Base-by-base conservation (phyloP, 768 basidiomycete species). In the Leucocoprinus sp. region DNA sequence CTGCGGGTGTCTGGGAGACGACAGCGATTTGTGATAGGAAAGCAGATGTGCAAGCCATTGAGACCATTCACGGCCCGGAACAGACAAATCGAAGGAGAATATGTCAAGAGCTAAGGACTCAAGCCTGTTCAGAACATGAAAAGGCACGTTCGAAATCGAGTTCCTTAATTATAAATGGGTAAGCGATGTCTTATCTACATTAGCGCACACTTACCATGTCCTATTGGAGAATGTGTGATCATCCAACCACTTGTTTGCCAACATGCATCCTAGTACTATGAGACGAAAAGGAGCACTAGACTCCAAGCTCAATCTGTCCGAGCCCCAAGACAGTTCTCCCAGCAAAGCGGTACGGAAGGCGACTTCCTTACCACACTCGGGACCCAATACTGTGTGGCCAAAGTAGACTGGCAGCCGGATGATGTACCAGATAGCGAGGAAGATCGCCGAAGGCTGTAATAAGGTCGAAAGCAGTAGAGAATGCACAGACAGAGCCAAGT, bases 191-290 rank as follows among this genome's bases (percentile, higher is more conserved):
- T 22, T 40, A 18, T 19, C 17, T 22, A 42, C n/a, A 19, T 38
- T 21, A 22, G 37, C 35, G 29, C 28, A 31, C 35, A 59, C 79
- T 49, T 60, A 87, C 87, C 87, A 90, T 43, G 87, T 90, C 67
- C 87, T 89, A 64, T 89, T 89, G 31, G 85, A 88, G 62, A 89
- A 90, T 0, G 87, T 89, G 56, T 90, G 87, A 54, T 90, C 87
- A 52, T 89, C 86, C 52, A 90, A 58, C 87, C 87, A 89, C 64
- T 90, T 90, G 61, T 89, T 89, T 15, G 86, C 84, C 26, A 90
- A 66, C 85, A 90, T 88, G 51, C 80, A 87, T 15, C 87, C 87
- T 18, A 90, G 69, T 18, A 90, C 74, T 48, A 89, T 69, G 34
- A 90, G 69, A 43, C 83, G 77, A 61, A 88, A 89, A 8, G 82